phyloP scores from a whole-genome alignment of 2,329 filamentous ascomycete species.

The Chaetomium globosum region DNA sequence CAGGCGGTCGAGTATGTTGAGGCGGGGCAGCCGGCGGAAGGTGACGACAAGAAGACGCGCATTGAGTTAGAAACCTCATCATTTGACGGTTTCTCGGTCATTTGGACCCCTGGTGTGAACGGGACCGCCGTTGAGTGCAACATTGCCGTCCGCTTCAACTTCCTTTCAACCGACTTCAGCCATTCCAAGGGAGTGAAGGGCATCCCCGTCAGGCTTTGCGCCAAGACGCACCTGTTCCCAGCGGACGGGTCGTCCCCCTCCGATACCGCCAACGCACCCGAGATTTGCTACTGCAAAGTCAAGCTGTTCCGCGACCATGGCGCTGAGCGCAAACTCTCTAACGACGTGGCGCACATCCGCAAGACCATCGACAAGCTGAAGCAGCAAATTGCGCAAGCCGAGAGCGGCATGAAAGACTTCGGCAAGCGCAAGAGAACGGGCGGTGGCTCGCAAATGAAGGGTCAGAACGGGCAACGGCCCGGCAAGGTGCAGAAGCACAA shows the following conservation, averaged over 20 bases:
- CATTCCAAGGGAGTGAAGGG: slow-evolving; percentile 99
- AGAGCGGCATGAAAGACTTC: slow-evolving; percentile 68
- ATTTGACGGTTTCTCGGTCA: slow-evolving; percentile 91
- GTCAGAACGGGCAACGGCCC: slow-evolving; percentile 59
- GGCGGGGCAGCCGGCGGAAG: slow-evolving; percentile 59
- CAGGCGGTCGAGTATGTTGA: slow-evolving; percentile 95
- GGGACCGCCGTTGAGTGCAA: slow-evolving; percentile 71
- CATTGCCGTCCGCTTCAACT: slow-evolving; percentile 94
- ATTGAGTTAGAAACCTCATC: slow-evolving; percentile 75
- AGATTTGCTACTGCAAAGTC: slow-evolving; percentile 94
- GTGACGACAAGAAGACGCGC: slow-evolving; percentile 67
- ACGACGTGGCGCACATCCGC: slow-evolving; percentile 91
- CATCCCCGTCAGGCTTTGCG: slow-evolving; percentile 88
- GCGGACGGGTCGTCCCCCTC: slow-evolving; percentile 53
- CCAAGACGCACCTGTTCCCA: slow-evolving; percentile 76
- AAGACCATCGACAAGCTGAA: slow-evolving; percentile 96
- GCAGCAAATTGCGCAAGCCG: slow-evolving; percentile 83
- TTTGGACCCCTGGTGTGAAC: slow-evolving; percentile 76
- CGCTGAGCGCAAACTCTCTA: slow-evolving; percentile 90
- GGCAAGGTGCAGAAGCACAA: slow-evolving; percentile 91
- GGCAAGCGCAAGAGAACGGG: slow-evolving; percentile 64
- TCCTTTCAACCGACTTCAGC: slow-evolving; percentile 96
- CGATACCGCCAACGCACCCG: slow-evolving; percentile 54
- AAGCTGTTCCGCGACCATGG: slow-evolving; percentile 97
- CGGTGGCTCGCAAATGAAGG: slow-evolving; percentile 48